A percentile compares a stretch with the other conserved stretches of the same genome.
Evolutionary conservation across 2,329 filamentous ascomycete genomes (phyloP).

Genomic region (Cryphonectria parasitica): DNA sequence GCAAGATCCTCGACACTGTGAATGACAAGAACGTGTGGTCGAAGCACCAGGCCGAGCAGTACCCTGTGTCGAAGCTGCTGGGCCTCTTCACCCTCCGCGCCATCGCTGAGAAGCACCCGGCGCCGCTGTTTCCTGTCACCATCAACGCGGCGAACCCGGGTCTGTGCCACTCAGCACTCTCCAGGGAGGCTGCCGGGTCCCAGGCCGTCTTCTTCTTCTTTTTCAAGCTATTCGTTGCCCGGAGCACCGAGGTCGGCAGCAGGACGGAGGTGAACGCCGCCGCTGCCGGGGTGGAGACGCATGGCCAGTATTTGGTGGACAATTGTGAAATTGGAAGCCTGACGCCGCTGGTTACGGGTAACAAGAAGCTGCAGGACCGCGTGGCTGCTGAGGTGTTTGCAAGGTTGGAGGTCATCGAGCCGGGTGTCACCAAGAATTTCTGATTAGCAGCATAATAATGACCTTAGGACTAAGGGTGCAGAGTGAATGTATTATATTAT

Average conservation of each 20-base stretch:
- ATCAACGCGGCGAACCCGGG: constrained; percentile 41
- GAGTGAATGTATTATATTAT: not conserved
- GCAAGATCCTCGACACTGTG: constrained; percentile 28
- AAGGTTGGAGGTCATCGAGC: constrained; percentile 8
- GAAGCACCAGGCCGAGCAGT: constrained; percentile 29
- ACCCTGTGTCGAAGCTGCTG: constrained; percentile 42
- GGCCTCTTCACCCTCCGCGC: constrained; percentile 39
- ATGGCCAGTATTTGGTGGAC: constrained; percentile 39
- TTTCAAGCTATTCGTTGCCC: constrained; percentile 40
- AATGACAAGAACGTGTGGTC: constrained; percentile 2
- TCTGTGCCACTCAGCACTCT: constrained; percentile 34
- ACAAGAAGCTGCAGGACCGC: constrained; percentile 5
- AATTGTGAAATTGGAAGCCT: constrained; percentile 37
- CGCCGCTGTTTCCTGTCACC: constrained; percentile 35
- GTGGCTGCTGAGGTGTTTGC: constrained; percentile 9
- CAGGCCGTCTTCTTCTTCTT: not conserved
- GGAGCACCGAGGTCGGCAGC: constrained; percentile 51
- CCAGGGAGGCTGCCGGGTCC: constrained; percentile 1
- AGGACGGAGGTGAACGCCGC: constrained; percentile 38
- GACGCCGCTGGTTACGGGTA: not conserved
- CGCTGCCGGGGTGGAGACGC: constrained; percentile 37
- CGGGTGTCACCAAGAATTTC: constrained; percentile 10
- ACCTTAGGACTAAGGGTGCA: not conserved
- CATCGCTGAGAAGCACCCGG: constrained; percentile 30
- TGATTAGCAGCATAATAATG: not conserved